A percentile compares a stretch with the other conserved stretches of the same genome.
Conservation (phyloP, 1,284 basidiomycete genomes). For the Amylostereum areolatum region DNA sequence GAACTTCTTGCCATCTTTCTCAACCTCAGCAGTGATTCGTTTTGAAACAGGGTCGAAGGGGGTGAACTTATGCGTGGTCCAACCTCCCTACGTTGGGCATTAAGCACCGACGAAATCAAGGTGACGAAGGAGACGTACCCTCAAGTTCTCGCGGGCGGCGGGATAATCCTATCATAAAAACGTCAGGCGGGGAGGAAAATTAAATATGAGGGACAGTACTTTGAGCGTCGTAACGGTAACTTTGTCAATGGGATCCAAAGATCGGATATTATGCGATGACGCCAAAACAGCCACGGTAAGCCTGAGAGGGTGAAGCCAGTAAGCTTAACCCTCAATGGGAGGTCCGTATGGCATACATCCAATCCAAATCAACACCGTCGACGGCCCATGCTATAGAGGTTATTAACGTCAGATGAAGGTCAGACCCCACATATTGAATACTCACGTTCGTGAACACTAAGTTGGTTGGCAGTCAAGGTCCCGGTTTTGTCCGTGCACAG, state of each 20-base stretch:
- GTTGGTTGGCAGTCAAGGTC: constrained; percentile 51
- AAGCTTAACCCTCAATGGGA: not conserved
- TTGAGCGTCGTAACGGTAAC: constrained; percentile 47
- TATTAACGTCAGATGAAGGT: constrained; percentile 36
- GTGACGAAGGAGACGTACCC: not conserved
- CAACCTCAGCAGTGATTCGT: constrained; percentile 50
- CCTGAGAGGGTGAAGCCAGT: constrained; percentile 4
- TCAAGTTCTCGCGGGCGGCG: constrained; percentile 32
- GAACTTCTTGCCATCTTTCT: constrained; percentile 41
- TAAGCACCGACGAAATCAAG: not conserved
- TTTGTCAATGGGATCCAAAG: constrained; percentile 51
- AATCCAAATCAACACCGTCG: constrained; percentile 19
- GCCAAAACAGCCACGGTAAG: constrained; percentile 38
- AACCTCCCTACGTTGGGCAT: constrained; percentile 35
- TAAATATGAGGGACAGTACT: constrained; percentile 10
- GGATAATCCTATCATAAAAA: constrained; percentile 34
- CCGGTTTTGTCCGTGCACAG: constrained; percentile 55
- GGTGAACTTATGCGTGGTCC: constrained; percentile 45
- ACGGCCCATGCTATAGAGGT: constrained; percentile 29
- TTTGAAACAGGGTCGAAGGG: constrained; percentile 54
- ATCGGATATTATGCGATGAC: constrained; percentile 48
- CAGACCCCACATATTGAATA: constrained; percentile 27
- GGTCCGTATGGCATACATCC: constrained; percentile 16
- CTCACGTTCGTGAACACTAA: constrained; percentile 42
- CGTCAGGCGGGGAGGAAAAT: not conserved